Conservation (phyloP, 139 green algal species). For the Limnomonas spitsbergensis region DNA sequence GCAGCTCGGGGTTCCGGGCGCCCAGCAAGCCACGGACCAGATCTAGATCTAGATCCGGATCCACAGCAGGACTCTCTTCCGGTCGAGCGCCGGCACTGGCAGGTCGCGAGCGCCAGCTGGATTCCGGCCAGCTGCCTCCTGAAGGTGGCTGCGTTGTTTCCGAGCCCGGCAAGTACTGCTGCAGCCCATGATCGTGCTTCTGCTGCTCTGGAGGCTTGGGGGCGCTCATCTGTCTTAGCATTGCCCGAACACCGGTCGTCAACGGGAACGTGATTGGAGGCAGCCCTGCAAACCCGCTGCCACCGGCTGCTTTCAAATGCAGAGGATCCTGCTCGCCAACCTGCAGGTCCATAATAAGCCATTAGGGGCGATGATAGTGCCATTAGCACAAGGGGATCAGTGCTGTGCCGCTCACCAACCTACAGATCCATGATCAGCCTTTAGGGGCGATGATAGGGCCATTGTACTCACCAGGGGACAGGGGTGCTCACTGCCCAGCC, state of each 20-base stretch:
- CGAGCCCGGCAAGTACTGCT: too few relatives aligned
- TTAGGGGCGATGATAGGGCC: too few relatives aligned
- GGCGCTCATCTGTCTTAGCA: slow-evolving; percentile 9
- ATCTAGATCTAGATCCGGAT: not conserved
- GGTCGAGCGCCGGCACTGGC: not conserved
- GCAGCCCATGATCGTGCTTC: too few relatives aligned
- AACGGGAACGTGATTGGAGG: slow-evolving; percentile 20
- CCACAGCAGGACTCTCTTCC: not conserved
- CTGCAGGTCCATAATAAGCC: too few relatives aligned
- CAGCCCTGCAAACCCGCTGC: not conserved
- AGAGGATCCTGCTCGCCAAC: too few relatives aligned
- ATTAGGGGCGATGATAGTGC: too few relatives aligned
- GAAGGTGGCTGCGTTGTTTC: too few relatives aligned
- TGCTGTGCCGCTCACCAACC: too few relatives aligned
- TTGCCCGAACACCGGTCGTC: slow-evolving; percentile 9
- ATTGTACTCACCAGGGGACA: too few relatives aligned
- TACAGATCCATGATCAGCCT: too few relatives aligned
- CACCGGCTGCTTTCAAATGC: not conserved
- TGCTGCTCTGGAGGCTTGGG: not conserved
- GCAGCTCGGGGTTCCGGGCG: slow-evolving; percentile 5
- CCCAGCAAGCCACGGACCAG: slow-evolving; percentile 12
- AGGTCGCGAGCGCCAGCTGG: not conserved
- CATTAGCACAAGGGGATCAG: too few relatives aligned
- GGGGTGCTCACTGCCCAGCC: too few relatives aligned
- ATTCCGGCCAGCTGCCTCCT: not conserved